Conservation (phyloP, 495 filamentous ascomycete species). For the Corynascus novoguineensis region DNA sequence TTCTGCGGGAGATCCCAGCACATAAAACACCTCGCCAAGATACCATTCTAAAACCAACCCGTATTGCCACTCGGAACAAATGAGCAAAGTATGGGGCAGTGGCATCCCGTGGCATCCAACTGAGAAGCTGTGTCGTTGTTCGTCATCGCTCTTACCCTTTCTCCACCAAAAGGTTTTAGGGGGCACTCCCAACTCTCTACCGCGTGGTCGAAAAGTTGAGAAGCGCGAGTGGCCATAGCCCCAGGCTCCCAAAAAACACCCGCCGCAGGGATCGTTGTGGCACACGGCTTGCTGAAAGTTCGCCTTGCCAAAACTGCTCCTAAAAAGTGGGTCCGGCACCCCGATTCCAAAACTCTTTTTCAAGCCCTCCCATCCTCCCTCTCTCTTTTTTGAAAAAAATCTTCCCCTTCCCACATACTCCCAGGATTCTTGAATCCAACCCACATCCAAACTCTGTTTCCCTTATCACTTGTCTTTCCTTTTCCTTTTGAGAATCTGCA, state of each 20-base stretch:
- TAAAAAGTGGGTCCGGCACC: constrained; percentile 26
- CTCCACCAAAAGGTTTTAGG: background rate
- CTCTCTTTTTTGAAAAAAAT: constrained; percentile 30
- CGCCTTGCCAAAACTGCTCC: constrained; percentile 31
- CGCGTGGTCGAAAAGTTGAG: too few species aligned
- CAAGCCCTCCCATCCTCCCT: constrained; percentile 24
- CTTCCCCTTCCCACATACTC: constrained; percentile 18
- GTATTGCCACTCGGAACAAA: background rate
- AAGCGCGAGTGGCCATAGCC: constrained; percentile 13
- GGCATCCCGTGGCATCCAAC: too few species aligned
- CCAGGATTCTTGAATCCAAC: constrained; percentile 37
- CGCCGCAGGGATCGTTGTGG: constrained; percentile 12
- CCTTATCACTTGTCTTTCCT: constrained; percentile 32
- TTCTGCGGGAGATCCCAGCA: background rate
- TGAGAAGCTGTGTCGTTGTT: background rate
- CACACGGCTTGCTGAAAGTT: constrained; percentile 19
- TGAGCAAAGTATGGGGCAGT: background rate
- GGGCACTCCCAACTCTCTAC: too few species aligned
- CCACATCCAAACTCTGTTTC: constrained; percentile 20
- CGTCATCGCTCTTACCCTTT: constrained; percentile 1
- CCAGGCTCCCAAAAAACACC: constrained; percentile 8
- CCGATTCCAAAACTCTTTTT: constrained; percentile 35
- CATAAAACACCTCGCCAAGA: background rate
- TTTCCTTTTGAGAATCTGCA: constrained; percentile 34
- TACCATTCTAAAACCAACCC: background rate